phyloP scores from a whole-genome alignment of 305 asterid genomes.

The Fraxinus ornus region DNA sequence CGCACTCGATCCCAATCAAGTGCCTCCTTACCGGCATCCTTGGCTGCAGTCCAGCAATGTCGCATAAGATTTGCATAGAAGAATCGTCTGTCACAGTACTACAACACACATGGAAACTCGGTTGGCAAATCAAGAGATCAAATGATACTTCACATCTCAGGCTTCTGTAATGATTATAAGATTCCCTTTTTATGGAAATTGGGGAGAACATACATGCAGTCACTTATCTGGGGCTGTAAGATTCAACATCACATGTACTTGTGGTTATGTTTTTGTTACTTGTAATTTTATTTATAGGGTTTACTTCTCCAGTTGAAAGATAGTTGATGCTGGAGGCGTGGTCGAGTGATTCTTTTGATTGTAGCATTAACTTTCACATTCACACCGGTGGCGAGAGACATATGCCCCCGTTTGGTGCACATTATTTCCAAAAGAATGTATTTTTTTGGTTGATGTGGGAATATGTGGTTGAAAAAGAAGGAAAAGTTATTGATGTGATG shows the following conservation, averaged over 20 bases:
- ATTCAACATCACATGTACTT: neutral
- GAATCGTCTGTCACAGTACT: conserved; percentile 88
- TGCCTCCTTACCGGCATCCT: conserved; percentile 82
- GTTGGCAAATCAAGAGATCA: conserved; percentile 91
- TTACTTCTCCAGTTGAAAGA: conserved; percentile 26
- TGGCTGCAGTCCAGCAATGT: conserved; percentile 75
- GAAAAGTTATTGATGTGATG: too few species aligned
- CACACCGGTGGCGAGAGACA: conserved; percentile 22
- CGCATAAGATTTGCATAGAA: conserved; percentile 72
- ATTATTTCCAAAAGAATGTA: too few species aligned
- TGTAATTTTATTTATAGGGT: conserved; percentile 16
- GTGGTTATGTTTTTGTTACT: neutral
- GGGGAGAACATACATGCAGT: neutral
- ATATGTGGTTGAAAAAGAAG: too few species aligned
- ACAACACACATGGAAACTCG: conserved; percentile 83
- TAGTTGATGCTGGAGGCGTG: conserved; percentile 35
- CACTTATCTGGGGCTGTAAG: neutral
- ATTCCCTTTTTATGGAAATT: neutral
- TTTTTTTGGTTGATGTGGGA: too few species aligned
- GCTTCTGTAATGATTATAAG: conserved; percentile 47
- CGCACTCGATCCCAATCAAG: conserved; percentile 73
- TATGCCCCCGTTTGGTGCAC: too few species aligned
- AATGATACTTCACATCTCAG: conserved; percentile 91
- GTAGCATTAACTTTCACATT: conserved; percentile 31
- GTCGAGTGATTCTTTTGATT: conserved; percentile 42